Evolutionary conservation across 371 early-diverging fungal genomes (phyloP).

Genomic region (Amoeboaphelidium protococcarum): DNA sequence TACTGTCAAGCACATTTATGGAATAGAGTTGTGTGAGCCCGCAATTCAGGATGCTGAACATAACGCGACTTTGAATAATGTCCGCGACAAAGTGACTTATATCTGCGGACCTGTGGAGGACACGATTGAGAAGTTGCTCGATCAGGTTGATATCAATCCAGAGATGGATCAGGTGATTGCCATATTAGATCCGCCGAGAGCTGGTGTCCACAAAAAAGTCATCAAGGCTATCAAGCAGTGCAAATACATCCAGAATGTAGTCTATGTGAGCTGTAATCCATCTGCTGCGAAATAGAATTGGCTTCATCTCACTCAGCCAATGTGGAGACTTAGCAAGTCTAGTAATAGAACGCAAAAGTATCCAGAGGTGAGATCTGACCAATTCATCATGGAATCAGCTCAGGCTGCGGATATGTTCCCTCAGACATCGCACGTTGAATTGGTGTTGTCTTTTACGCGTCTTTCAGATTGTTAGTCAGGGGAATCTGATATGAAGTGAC

Average conservation of each 20-base stretch:
- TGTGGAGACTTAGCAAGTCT: constrained; percentile 14
- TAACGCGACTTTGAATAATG: constrained; percentile 35
- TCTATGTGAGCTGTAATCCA: constrained; percentile 49
- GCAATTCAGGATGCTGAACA: constrained; percentile 45
- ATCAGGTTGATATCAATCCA: not conserved
- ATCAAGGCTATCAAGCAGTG: constrained; percentile 31
- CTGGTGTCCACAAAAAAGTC: constrained; percentile 13
- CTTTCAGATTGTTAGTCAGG: too few relatives aligned
- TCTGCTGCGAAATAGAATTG: constrained; percentile 32
- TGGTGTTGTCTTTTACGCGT: constrained; percentile 43
- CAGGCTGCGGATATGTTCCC: constrained; percentile 49
- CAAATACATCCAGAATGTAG: constrained; percentile 21
- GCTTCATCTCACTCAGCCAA: constrained; percentile 20
- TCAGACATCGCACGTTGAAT: constrained; percentile 39
- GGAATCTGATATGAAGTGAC: too few relatives aligned
- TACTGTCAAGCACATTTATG: constrained; percentile 35
- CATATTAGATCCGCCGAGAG: constrained; percentile 53
- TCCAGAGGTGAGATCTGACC: constrained; percentile 18
- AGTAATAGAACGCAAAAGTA: constrained; percentile 29
- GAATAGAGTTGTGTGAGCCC: constrained; percentile 37
- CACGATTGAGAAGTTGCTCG: constrained; percentile 14
- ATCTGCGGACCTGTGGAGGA: constrained; percentile 34
- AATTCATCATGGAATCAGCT: constrained; percentile 31
- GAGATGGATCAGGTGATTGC: constrained; percentile 10
- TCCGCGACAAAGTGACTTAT: constrained; percentile 8